phyloP scores from a whole-genome alignment of 2,329 filamentous ascomycete genomes.

The Aspergillus sp. region DNA sequence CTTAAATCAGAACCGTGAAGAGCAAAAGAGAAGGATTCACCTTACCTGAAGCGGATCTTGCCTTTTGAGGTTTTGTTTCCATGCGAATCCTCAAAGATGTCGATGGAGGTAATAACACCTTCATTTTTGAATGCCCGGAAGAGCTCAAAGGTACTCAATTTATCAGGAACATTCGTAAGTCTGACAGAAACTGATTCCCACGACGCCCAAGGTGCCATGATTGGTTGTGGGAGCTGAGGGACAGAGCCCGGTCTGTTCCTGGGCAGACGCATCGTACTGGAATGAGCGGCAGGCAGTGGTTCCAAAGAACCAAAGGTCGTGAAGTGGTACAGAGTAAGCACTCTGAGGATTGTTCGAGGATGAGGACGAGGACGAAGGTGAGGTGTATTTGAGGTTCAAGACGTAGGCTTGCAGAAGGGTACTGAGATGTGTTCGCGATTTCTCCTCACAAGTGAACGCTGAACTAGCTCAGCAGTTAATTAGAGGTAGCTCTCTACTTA shows the following conservation, averaged over 20 bases:
- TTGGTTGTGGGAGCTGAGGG: constrained; percentile 12
- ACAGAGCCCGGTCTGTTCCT: background rate
- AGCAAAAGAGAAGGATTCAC: background rate
- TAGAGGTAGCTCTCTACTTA: background rate
- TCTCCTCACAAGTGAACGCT: background rate
- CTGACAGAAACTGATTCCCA: constrained; percentile 47
- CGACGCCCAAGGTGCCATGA: constrained; percentile 39
- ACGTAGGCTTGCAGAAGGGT: background rate
- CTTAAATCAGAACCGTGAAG: constrained; percentile 5
- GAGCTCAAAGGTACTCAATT: constrained; percentile 47
- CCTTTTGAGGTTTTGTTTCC: constrained; percentile 49
- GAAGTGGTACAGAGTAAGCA: background rate
- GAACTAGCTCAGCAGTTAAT: background rate
- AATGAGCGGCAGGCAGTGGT: background rate
- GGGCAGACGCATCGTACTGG: background rate
- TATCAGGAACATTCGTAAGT: constrained; percentile 40
- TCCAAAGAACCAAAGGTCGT: background rate
- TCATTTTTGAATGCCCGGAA: constrained; percentile 57
- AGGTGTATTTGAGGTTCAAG: background rate
- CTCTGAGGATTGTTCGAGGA: background rate
- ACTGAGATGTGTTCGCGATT: background rate
- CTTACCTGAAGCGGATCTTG: constrained; percentile 59
- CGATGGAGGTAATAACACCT: constrained; percentile 61
- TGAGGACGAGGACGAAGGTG: background rate
- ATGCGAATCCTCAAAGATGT: constrained; percentile 55